Evolutionary conservation across 768 basidiomycete species (phyloP).

Genomic region (Tulasnella sp.): DNA sequence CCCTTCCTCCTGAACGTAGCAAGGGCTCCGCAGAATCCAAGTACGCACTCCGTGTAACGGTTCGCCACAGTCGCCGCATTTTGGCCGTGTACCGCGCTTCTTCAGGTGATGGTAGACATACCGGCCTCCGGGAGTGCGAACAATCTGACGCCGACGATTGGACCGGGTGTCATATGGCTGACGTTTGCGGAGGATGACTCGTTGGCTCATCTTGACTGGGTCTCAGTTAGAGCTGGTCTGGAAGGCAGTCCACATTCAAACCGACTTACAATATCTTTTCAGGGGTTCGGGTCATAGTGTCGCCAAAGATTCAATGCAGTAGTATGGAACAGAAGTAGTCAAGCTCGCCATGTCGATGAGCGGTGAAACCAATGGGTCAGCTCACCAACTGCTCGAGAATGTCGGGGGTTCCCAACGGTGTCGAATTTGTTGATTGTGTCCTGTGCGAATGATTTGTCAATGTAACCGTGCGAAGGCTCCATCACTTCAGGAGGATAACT

Average conservation of each 20-base stretch:
- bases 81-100: conserved; percentile 82
- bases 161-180: conserved; percentile 97
- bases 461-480: too few relatives aligned
- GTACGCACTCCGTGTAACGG: conserved; percentile 82
- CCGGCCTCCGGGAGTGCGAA: conserved; percentile 98
- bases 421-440: too few relatives aligned
- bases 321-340: too few relatives aligned
- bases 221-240: too few relatives aligned
- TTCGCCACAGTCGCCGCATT: conserved; percentile 97
- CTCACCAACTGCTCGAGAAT: too few relatives aligned
- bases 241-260: too few relatives aligned
- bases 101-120: conserved; percentile 97
- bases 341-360: too few relatives aligned
- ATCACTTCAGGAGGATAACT: too few relatives aligned
- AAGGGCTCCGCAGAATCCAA: too few relatives aligned
- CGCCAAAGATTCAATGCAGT: neutral
- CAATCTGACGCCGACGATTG: conserved; percentile 72
- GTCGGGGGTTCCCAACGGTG: too few relatives aligned
- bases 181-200: conserved; percentile 98
- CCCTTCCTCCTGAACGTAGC: neutral
- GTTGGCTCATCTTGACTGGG: conserved; percentile 74
- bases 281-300: neutral
- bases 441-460: too few relatives aligned
- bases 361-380: too few relatives aligned
- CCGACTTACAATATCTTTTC: neutral